Percentiles rank a stretch among this genome's conserved stretches.
phyloP scores from a whole-genome alignment of 169 alveolate genomes.

The Eimeria tenella region DNA sequence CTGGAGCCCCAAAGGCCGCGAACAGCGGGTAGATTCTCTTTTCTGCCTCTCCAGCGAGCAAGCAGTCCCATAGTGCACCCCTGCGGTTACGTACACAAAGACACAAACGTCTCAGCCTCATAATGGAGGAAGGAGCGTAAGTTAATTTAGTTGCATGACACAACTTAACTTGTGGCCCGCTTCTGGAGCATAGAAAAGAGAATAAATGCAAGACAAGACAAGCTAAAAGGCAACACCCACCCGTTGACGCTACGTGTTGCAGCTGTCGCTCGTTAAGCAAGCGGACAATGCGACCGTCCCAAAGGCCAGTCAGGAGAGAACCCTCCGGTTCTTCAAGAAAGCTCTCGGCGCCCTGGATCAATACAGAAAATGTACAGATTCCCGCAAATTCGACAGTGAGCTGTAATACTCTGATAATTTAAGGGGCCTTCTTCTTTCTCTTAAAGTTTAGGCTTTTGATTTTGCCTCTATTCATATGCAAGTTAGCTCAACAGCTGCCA shows the following conservation, averaged over 20 bases:
- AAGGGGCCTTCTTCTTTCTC: no score
- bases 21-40: not conserved
- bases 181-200: not conserved
- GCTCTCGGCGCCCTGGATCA: conserved; percentile 66
- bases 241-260: conserved; percentile 52
- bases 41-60: conserved; percentile 18
- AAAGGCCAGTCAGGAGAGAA: conserved; percentile 31
- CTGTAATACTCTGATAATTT: no score
- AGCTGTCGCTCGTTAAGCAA: not conserved
- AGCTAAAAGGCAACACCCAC: not conserved
- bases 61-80: conserved; percentile 5
- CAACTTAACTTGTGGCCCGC: no score
- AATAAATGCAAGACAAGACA: not conserved
- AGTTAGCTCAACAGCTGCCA: no score
- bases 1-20: conserved; percentile 29
- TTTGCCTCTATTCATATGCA: no score
- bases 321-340: conserved; percentile 76
- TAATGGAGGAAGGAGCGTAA: no score
- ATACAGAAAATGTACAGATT: no score
- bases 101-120: no score
- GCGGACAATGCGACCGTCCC: conserved; percentile 54
- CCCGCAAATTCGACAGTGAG: no score
- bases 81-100: not conserved
- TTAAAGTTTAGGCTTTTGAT: no score
- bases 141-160: no score